A percentile compares a stretch with the other conserved stretches of the same genome.
These are phyloP conservation scores for Lipomyces anomalus DNA, from an alignment of 805 yeast species.

Conservation along the genomic window DNA sequence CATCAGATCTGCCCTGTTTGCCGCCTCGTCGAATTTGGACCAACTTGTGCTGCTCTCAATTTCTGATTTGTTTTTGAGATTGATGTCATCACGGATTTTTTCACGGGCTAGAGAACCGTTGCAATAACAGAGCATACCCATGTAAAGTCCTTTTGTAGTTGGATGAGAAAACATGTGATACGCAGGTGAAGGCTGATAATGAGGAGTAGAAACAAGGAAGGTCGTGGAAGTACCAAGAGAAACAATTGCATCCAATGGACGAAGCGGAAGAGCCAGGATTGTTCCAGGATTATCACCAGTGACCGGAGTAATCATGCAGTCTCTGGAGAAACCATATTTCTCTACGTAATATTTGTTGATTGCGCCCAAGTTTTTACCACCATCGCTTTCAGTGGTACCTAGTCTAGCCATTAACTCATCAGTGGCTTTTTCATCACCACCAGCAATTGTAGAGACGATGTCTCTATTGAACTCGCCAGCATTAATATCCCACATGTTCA, in stretches of 20 bases:
- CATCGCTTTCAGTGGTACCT: constrained; percentile 37
- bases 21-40: background rate
- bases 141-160: constrained; percentile 63
- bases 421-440: constrained; percentile 29
- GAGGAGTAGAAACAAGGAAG: constrained; percentile 70
- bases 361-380: constrained; percentile 44
- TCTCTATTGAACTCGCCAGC: constrained; percentile 50
- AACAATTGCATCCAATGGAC: constrained; percentile 67
- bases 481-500: constrained; percentile 77
- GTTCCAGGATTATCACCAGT: constrained; percentile 94
- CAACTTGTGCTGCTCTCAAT: too few species aligned
- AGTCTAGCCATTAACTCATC: constrained; percentile 37
- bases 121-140: constrained; percentile 95
- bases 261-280: constrained; percentile 71
- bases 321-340: constrained; percentile 54
- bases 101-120: constrained; percentile 89
- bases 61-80: constrained; percentile 32
- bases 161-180: constrained; percentile 88
- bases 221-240: constrained; percentile 93
- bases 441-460: constrained; percentile 43
- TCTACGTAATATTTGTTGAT: constrained; percentile 56
- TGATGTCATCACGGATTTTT: constrained; percentile 57
- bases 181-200: constrained; percentile 69
- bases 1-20: too few species aligned
- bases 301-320: constrained; percentile 61